Conservation (phyloP, 768 basidiomycete species). For the Boletus fagicola region DNA sequence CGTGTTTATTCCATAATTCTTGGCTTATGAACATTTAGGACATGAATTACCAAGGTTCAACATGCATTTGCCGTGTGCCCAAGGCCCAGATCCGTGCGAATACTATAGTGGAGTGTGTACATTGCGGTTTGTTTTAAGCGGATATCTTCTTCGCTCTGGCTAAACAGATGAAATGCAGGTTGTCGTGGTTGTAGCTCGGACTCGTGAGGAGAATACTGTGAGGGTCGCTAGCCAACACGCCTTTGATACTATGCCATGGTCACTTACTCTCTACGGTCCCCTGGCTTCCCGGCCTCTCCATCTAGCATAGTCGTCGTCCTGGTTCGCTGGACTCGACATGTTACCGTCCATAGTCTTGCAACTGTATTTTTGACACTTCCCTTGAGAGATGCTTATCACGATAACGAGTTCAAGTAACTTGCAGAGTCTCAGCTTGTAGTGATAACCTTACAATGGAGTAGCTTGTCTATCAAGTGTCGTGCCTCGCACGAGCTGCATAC, state of each 20-base stretch:
- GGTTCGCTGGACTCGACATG: background rate
- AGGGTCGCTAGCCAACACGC: background rate
- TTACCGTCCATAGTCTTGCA: background rate
- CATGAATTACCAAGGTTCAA: conserved; percentile 99
- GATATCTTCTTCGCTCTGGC: background rate
- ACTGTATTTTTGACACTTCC: background rate
- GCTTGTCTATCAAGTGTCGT: background rate
- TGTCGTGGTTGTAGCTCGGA: conserved; percentile 92
- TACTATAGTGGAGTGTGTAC: conserved; percentile 93
- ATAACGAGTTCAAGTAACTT: background rate
- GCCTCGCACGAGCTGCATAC: background rate
- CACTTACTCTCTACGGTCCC: background rate
- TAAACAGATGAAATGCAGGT: conserved; percentile 45
- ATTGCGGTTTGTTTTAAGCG: conserved; percentile 72
- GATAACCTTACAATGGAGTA: background rate
- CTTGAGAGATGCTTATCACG: background rate
- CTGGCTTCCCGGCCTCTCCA: background rate
- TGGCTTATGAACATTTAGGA: conserved; percentile 52
- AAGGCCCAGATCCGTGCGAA: conserved; percentile 89
- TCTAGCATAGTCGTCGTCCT: background rate
- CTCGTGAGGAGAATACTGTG: conserved; percentile 43
- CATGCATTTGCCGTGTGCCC: conserved; percentile 96
- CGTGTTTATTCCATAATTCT: conserved; percentile 3
- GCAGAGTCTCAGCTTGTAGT: background rate
- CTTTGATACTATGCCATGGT: background rate